phyloP scores from a whole-genome alignment of 2,329 filamentous ascomycete genomes.

The Neopestalotiopsis rosae region DNA sequence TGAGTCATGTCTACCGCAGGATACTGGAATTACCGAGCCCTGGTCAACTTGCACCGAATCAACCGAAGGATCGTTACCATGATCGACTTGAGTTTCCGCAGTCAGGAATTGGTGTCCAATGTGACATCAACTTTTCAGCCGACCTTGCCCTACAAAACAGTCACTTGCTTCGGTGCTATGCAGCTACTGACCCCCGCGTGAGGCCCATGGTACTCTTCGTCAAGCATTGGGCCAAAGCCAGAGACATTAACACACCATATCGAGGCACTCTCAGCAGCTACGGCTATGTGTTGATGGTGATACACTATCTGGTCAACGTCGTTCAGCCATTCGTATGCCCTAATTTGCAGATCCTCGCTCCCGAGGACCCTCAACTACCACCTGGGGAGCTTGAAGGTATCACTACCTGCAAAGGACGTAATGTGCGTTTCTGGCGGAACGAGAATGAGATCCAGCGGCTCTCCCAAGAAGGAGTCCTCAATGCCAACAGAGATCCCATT shows the following conservation, averaged over 20 bases:
- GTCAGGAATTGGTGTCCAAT: constrained; percentile 78
- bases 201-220: constrained; percentile 81
- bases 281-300: constrained; percentile 89
- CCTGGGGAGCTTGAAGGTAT: constrained; percentile 44
- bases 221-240: constrained; percentile 87
- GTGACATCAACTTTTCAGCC: constrained; percentile 91
- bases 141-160: constrained; percentile 86
- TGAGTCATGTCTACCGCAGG: constrained; percentile 41
- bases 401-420: constrained; percentile 64
- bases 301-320: constrained; percentile 88
- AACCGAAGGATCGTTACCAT: constrained; percentile 58
- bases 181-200: constrained; percentile 78
- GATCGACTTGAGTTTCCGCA: constrained; percentile 80
- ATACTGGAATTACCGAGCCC: constrained; percentile 55
- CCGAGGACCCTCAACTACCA: constrained; percentile 42
- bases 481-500: constrained; percentile 71
- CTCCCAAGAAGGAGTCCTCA: constrained; percentile 63
- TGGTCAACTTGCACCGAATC: constrained; percentile 53
- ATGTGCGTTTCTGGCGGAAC: constrained; percentile 80
- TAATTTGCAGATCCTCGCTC: constrained; percentile 72
- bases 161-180: constrained; percentile 81
- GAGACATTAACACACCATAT: constrained; percentile 87
- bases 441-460: constrained; percentile 71
- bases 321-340: constrained; percentile 81
- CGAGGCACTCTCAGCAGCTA: constrained; percentile 87